Evolutionary conservation across 2,329 filamentous ascomycete genomes (phyloP), one percentile per base, ranked within the genome.

Genomic region (Raffaelea arxii): DNA sequence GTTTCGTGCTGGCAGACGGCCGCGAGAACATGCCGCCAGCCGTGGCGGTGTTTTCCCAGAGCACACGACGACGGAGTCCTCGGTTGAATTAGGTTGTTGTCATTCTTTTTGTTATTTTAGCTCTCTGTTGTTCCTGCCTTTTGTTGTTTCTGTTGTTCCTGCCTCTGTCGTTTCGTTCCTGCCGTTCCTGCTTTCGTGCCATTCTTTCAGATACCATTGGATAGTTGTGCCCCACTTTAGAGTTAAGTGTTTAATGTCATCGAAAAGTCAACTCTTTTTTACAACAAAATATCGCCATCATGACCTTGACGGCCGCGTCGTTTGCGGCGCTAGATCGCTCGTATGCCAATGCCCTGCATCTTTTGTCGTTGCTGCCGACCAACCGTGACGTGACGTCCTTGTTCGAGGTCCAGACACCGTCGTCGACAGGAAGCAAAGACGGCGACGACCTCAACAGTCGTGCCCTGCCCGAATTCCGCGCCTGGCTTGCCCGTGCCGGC

Each of bases 401-500:
- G 40, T 78, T 78, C 56, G 61, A 65, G 39, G 58, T 53, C 4
- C n/a, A n/a, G n/a, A n/a, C n/a, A n/a, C n/a, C n/a, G n/a, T n/a
- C n/a, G n/a, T n/a, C n/a, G n/a, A 68, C 71, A 43, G 67, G 84
- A 35, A 65, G 72, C 23, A 73, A 46, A 19, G 18, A 9, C 14
- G 25, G 25, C 2, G 67, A 84, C 35, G 65, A 71, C 53, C 66
- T 86, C 66, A 94, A 94, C 59, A 72, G 81, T 41, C 72, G 71
- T 46, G 85, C 89, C 6, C 80, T 94, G 43, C 85, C 86, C 0
- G 87, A 95, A 62, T 91, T 92, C 76, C 68, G 82, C 24, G 76
- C 80, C 55, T 94, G 86, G 84, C 79, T 86, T 53, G 69, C 66
- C 40, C 83, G 83, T 51, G 80, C 86, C 46, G 87, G 87, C 42